Base-by-base conservation (phyloP, 2,329 filamentous ascomycete species). In the Drechslera avenae region DNA sequence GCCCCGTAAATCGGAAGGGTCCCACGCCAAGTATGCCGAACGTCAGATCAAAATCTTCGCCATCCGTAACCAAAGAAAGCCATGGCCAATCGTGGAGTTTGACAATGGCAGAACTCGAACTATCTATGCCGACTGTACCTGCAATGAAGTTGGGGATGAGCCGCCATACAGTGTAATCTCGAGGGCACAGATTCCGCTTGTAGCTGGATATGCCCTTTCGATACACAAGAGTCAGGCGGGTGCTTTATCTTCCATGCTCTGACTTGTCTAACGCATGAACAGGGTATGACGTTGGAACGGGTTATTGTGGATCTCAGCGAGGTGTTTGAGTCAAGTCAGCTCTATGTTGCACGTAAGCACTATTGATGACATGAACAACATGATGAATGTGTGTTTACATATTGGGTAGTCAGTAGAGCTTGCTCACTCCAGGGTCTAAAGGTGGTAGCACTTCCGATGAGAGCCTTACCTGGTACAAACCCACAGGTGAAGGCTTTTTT, bases 181-280 rank as follows among this genome's bases (percentile, higher is more conserved):
- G 1, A 75, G 85, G n/a, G 84, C 83, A 0, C 85, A 87, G 61
- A 77, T 88, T 5, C 86, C 85, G 0, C 74, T 88, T 0, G 70
- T 78, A 1, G 75, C 83, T 0, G 85, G 80, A 0, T 88, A 84
- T 81, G 85, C 85, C 0, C 79, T 86, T 60, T 87, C 80, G 0
- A 80, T 86, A 2, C 85, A 88, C 64, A 86, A 85, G 64, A 78
- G 78, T 6, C 66, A 70, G 56, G 65, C 64, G 52, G 13, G 51
- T 34, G 19, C 9, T 31, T 21, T 46, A 17, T 4, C 5, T 28
- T 14, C 26, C n/a, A 23, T 52, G 14, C 37, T 30, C 10, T 13
- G 17, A 9, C 14, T 47, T 14, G 6, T 28, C 23, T 31, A 16
- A 21, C 17, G 18, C 21, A n/a, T 28, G 16, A 47, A 40, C 39